Base-by-base conservation (phyloP, 371 early-diverging fungal species). In the Mortierella sp. region DNA sequence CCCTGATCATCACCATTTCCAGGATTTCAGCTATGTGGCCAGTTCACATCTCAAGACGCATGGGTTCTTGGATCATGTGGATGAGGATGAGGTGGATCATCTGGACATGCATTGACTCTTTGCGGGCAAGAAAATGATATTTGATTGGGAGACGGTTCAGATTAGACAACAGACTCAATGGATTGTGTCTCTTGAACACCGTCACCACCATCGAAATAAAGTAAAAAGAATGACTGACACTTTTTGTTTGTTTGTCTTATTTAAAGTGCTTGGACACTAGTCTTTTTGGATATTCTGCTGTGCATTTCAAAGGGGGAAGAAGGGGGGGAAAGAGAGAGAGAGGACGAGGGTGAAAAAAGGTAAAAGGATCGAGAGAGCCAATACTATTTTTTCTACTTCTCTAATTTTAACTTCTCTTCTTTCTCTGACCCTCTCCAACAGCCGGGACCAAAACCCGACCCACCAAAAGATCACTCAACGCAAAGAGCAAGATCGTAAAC, bases 401-500 rank as follows among this genome's bases (percentile, higher is more conserved):
- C 55, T 28, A n/a, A 14, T n/a, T 25, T 56, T 59, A 75, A 44
- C 53, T 67, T 48, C 76, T 67, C 72, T 77, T 72, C 59, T 72
- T 77, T 15, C 69, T 60, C 30, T 68, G 68, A 23, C 68, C 68
- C 52, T 72, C 72, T n/a, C 79, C 73, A 3, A 72, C 72, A 44
- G 43, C 66, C 4, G 79, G 79, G 21, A 77, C 79, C 23, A 77
- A 59, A 53, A 59, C 79, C 14, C 64, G 68, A 43, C 79, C 79
- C 23, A 77, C 79, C 47, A 77, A 56, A 37, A 77, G 66, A 26
- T 77, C 73, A 18, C 89, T 86, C 18, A 92, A 83, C 21, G 85
- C 80, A 75, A 92, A 93, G 43, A 94, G 75, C 21, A 93, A 60
- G 56, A 92, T 92, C 60, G 92, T 91, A 69, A 95, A 93, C 55